Evolutionary conservation across 2,329 filamentous ascomycete genomes (phyloP).

Genomic region (Leptodontidium sp.): DNA sequence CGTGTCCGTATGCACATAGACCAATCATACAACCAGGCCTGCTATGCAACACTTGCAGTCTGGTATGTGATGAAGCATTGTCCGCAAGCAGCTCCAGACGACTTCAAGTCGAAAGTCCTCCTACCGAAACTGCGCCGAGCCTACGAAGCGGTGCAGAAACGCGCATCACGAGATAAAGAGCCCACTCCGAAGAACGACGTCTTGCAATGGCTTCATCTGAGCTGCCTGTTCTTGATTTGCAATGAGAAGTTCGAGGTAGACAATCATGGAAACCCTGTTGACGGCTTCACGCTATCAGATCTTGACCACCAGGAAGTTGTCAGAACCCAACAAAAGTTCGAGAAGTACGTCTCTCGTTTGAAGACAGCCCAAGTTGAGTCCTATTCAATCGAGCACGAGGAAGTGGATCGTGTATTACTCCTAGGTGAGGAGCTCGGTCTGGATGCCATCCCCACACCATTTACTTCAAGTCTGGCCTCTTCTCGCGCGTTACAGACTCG

Average conservation of each 20-base stretch:
- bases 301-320: conserved; percentile 28
- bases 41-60: conserved; percentile 34
- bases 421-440: conserved; percentile 31
- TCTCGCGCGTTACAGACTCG: conserved; percentile 29
- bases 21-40: conserved; percentile 35
- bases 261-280: conserved; percentile 4
- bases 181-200: conserved; percentile 36
- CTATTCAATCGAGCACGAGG: conserved; percentile 33
- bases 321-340: conserved; percentile 30
- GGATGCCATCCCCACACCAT: conserved; percentile 21
- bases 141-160: conserved; percentile 31
- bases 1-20: conserved; percentile 29
- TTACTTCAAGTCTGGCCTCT: conserved; percentile 23
- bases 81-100: conserved; percentile 21
- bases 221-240: conserved; percentile 32
- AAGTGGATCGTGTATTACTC: conserved; percentile 32
- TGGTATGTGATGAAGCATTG: conserved; percentile 38
- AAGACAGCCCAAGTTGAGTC: conserved; percentile 29
- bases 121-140: conserved; percentile 25
- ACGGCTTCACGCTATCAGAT: conserved; percentile 23
- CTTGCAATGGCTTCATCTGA: conserved; percentile 33
- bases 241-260: conserved; percentile 5
- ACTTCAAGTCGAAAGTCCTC: conserved; percentile 25
- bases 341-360: conserved; percentile 32
- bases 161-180: conserved; percentile 30